These are phyloP conservation scores for Aspergillus cavernicola DNA, from an alignment of 495 filamentous ascomycete genomes.

Conservation along the genomic window DNA sequence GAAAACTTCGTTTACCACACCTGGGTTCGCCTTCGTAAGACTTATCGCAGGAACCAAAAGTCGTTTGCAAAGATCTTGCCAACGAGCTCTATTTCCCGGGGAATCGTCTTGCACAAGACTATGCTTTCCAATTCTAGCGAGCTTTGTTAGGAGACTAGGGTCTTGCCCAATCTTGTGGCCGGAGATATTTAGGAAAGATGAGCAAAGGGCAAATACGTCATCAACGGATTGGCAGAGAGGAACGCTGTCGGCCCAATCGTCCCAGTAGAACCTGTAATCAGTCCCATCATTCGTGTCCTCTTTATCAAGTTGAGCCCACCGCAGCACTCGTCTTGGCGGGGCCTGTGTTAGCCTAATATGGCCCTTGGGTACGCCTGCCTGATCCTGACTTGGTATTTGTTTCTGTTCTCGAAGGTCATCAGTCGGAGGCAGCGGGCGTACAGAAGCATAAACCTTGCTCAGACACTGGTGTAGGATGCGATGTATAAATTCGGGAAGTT, in stretches of 20 bases:
- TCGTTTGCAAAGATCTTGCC: constrained; percentile 76
- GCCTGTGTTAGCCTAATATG: constrained; percentile 55
- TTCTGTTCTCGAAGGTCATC: constrained; percentile 43
- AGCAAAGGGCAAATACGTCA: constrained; percentile 84
- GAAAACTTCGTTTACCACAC: constrained; percentile 80
- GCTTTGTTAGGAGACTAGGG: constrained; percentile 66
- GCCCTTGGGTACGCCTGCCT: constrained; percentile 61
- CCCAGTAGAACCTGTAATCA: constrained; percentile 91
- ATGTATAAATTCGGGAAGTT: constrained; percentile 73
- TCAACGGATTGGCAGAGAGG: constrained; percentile 86
- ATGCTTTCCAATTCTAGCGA: constrained; percentile 75
- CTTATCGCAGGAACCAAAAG: constrained; percentile 81
- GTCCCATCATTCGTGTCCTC: constrained; percentile 66
- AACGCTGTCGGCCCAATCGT: constrained; percentile 92
- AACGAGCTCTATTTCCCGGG: constrained; percentile 61
- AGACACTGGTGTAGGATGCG: constrained; percentile 80
- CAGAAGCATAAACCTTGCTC: constrained; percentile 58
- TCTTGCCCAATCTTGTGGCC: constrained; percentile 89
- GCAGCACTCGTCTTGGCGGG: constrained; percentile 57
- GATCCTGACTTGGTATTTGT: constrained; percentile 54
- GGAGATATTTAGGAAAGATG: constrained; percentile 75
- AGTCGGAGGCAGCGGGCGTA: constrained; percentile 43
- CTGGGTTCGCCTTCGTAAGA: constrained; percentile 75
- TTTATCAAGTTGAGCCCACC: constrained; percentile 77
- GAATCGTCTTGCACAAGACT: constrained; percentile 70